phyloP scores from a whole-genome alignment of 495 filamentous ascomycete species.

The Tricharina praecox region DNA sequence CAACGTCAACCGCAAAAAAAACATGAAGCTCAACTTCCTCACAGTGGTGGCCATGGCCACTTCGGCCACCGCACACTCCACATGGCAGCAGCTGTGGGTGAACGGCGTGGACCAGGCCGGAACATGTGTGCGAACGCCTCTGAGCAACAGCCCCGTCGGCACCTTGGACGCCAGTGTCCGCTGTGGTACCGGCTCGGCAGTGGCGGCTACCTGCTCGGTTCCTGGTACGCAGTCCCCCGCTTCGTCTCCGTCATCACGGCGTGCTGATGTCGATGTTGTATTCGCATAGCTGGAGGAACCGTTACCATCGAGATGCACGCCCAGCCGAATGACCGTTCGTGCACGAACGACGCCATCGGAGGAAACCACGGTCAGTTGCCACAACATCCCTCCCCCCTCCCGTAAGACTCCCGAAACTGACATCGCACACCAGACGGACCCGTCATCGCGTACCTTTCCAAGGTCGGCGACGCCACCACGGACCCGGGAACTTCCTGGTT shows the following conservation, averaged over 20 bases:
- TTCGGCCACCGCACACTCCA: constrained; percentile 31
- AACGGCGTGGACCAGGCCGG: constrained; percentile 31
- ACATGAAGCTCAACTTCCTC: constrained; percentile 31
- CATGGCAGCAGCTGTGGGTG: constrained; percentile 38
- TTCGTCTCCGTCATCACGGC: constrained; percentile 12
- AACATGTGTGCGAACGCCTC: constrained; percentile 27
- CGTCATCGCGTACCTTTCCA: constrained; percentile 38
- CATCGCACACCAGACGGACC: too few relatives aligned
- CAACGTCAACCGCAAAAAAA: too few relatives aligned
- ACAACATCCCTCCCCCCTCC: too few relatives aligned
- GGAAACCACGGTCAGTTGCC: too few relatives aligned
- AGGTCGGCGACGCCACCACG: constrained; percentile 34
- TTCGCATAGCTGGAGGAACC: constrained; percentile 29
- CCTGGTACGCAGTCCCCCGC: constrained; percentile 17
- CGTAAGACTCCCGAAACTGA: too few relatives aligned
- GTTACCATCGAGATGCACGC: constrained; percentile 37
- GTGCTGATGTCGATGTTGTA: too few relatives aligned
- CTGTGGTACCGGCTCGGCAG: constrained; percentile 15
- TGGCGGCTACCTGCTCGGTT: constrained; percentile 32
- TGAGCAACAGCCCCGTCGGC: constrained; percentile 32
- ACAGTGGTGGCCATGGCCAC: constrained; percentile 27
- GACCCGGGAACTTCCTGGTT: constrained; percentile 34
- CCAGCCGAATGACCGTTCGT: constrained; percentile 33
- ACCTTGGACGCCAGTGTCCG: not conserved
- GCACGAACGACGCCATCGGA: constrained; percentile 34